Evolutionary conservation across 768 basidiomycete species (phyloP).

Genomic region (Boletus rubropictus): DNA sequence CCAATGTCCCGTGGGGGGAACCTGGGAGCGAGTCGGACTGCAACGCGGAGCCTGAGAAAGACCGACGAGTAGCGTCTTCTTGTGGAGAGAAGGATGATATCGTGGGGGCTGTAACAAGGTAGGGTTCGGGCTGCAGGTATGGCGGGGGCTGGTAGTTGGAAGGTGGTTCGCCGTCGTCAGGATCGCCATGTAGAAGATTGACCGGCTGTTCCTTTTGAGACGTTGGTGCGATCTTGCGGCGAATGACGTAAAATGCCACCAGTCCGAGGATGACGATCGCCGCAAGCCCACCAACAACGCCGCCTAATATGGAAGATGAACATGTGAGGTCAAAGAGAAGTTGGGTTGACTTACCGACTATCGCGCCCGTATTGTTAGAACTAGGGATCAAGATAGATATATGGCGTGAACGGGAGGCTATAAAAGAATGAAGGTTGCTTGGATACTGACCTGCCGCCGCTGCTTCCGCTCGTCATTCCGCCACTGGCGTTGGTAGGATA

Average conservation of each 20-base stretch:
- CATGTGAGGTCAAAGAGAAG: neutral
- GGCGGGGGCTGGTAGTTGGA: conserved; percentile 52
- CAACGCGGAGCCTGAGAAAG: conserved; percentile 19
- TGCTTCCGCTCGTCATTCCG: conserved; percentile 24
- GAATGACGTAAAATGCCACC: conserved; percentile 44
- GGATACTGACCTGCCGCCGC: conserved; percentile 25
- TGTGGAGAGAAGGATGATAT: conserved; percentile 35
- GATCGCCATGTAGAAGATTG: conserved; percentile 55
- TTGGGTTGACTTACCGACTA: conserved; percentile 38
- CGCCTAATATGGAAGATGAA: conserved; percentile 31
- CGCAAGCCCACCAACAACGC: conserved; percentile 55
- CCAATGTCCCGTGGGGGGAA: conserved; percentile 25
- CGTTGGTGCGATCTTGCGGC: conserved; percentile 39
- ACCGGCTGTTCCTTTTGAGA: conserved; percentile 53
- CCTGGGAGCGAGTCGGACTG: conserved; percentile 13
- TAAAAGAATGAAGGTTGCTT: neutral
- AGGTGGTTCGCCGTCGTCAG: conserved; percentile 44
- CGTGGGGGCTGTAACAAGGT: conserved; percentile 62
- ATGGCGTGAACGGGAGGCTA: neutral
- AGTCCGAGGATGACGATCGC: conserved; percentile 38
- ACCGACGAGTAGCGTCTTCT: conserved; percentile 19
- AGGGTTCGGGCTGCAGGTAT: conserved; percentile 73
- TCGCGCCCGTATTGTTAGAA: conserved; percentile 41
- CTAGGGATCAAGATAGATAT: conserved; percentile 12
- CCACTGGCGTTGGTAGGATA: conserved; percentile 54